Base-by-base conservation (phyloP, 2,329 filamentous ascomycete species). In the Botrytis paeoniae region DNA sequence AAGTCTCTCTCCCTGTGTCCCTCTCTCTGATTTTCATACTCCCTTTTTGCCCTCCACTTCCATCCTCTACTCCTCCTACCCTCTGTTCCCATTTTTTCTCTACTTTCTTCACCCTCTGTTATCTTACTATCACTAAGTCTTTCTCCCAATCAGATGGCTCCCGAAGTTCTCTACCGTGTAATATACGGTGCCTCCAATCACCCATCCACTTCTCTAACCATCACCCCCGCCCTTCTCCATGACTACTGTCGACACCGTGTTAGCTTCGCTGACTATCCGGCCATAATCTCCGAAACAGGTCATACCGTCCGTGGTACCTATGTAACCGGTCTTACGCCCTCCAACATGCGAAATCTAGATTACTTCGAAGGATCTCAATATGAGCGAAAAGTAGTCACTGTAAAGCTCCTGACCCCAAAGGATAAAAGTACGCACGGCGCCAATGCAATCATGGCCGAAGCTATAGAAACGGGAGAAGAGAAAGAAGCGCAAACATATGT, bases 301-400 rank as follows among this genome's bases (percentile, higher is more conserved):
- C 84, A 88, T 71, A 84, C 84, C 8, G 93, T 97, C 1, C 88
- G 91, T 3, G 95, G 95, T 5, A 90, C 91, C 37, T 89, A 92
- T 70, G 93, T 94, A 0, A 90, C 89, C 0, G 95, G 95, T 0
- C 84, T 98, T 61, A 97, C 93, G 0, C 88, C 91, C 54, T 89
- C 88, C 37, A 94, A 98, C 78, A 84, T 98, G 70, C 83, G 84
- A 76, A 89, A 91, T 43, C 85, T 98, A 3, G 94, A 98, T 80
- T 82, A 85, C 6, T 98, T 97, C 79, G 95, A 98, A 81, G 95
- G 95, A 0, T 75, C 76, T 9, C 89, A 96, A 80, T 97, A 97
- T 79, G 83, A 84, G 73, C 86, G 91, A 80, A 72, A 86, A 83
- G 78, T 85, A 77, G 85, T 87, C 39, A 82, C 80, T 39, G 86